These are phyloP conservation scores for Lipomyces mesembrius DNA, from an alignment of 805 yeast genomes.

Conservation along the genomic window DNA sequence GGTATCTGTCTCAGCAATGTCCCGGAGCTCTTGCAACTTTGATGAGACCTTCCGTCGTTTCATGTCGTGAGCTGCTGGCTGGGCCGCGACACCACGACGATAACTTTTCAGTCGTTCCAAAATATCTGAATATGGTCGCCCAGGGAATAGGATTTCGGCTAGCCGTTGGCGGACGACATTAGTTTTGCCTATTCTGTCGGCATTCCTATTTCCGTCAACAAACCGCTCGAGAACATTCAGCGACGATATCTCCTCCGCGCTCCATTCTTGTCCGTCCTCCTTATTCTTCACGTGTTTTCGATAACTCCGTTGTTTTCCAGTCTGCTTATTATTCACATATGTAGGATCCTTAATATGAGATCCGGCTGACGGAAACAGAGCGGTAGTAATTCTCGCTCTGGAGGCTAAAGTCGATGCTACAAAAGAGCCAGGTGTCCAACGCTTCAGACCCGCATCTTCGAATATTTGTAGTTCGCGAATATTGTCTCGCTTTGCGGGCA, in stretches of 20 bases:
- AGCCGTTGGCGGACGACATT: background rate
- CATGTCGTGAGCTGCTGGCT: background rate
- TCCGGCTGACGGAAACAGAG: background rate
- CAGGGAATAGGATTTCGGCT: background rate
- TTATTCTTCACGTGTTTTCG: background rate
- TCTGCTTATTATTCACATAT: background rate
- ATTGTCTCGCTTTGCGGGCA: background rate
- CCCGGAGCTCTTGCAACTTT: background rate
- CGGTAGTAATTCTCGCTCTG: background rate
- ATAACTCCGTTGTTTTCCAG: background rate
- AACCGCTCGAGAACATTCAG: background rate
- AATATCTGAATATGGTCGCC: background rate
- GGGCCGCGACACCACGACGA: background rate
- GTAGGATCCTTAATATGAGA: background rate
- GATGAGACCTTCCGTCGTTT: background rate
- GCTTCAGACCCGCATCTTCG: background rate
- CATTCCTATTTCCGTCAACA: background rate
- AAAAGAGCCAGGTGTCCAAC: background rate
- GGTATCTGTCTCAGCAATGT: background rate
- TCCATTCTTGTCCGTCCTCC: background rate
- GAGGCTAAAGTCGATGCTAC: background rate
- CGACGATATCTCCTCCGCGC: background rate
- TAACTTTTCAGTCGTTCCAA: background rate
- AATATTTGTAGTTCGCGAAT: constrained; percentile 1
- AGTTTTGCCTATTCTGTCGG: background rate